Percentiles rank a stretch among this genome's conserved stretches.
These are phyloP conservation scores for Lunasporangiospora selenospora DNA, from an alignment of 192 early-diverging fungal genomes.

Conservation along the genomic window DNA sequence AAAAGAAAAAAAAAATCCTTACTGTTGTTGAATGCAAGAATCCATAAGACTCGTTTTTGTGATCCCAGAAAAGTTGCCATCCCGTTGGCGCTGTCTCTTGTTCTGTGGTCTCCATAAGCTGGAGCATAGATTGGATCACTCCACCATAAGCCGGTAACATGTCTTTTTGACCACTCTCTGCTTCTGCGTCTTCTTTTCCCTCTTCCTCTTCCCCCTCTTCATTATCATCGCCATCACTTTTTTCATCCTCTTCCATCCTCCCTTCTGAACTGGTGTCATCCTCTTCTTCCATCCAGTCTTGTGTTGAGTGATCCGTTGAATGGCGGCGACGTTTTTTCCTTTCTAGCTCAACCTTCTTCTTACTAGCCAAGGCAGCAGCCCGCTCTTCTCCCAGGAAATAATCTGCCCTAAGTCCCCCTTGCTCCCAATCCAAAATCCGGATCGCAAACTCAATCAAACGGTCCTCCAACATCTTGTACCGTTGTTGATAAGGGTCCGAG, in stretches of 20 bases:
- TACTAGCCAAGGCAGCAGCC: too few species aligned
- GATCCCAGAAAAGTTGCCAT: conserved; percentile 20
- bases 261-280: neutral
- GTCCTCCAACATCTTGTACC: conserved; percentile 13
- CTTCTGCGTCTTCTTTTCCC: neutral
- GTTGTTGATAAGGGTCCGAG: too few species aligned
- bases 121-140: conserved; percentile 21
- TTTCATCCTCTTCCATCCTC: neutral
- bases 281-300: neutral
- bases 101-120: conserved; percentile 15
- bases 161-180: too few species aligned
- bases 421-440: conserved; percentile 43
- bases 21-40: conserved; percentile 14
- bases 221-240: neutral
- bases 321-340: too few species aligned
- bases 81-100: conserved; percentile 1
- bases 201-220: neutral
- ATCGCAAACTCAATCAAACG: conserved; percentile 38
- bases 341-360: too few species aligned
- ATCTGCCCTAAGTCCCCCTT: conserved; percentile 22
- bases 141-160: conserved; percentile 22
- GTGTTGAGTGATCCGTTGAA: too few species aligned
- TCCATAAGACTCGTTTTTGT: neutral
- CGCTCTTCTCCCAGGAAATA: conserved; percentile 32
- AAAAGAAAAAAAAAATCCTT: neutral